Base-by-base conservation (phyloP, 345 rosid genomes). In the Gossypium rotundifolium region DNA sequence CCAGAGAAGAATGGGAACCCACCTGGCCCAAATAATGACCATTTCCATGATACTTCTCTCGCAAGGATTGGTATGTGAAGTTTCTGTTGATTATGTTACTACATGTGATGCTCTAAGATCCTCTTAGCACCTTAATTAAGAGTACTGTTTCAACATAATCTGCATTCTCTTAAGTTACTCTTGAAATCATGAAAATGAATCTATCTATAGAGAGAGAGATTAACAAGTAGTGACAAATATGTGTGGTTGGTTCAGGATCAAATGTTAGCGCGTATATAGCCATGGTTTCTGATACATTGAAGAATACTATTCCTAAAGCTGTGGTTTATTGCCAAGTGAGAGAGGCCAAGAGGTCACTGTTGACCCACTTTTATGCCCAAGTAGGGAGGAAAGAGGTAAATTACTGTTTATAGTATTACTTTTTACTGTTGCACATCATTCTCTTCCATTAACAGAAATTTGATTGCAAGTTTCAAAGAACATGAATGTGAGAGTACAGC, bases 241-340 rank as follows among this genome's bases (percentile, higher is more conserved):
- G 18, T 14, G 7, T 70, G 22, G 33, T 49, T 82, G 38, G 61
- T 81, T 67, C 89, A 93, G 99, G 99, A 68, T 84, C 98, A 69
- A 95, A 95, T 77, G 99, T 95, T 70, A 95, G 75, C 79, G 93
- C 87, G 55, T 95, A 95, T 78, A 91, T 95, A 73, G 83, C 82
- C 75, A 95, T 95, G 99, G 98, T 95, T 33, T 90, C 93, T 33
- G 98, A 95, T 74, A 95, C 99, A 57, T 73, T 93, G 80, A 87
- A 81, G 84, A 90, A 89, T 81, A 88, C 99, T 25, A 88, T 95
- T 73, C 99, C 99, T 20, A 95, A 95, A 82, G 99, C 98, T 20
- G 96, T 91, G 66, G 99, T 95, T 44, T 86, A 90, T 83, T 95
- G 98, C 77, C 99, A 95, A 87, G 98, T 95, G 33, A 85, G 95